Evolutionary conservation across 192 early-diverging fungal genomes (phyloP), one percentile per base, ranked within the genome.

Genomic region (Rhizoclosmatium sp.): DNA sequence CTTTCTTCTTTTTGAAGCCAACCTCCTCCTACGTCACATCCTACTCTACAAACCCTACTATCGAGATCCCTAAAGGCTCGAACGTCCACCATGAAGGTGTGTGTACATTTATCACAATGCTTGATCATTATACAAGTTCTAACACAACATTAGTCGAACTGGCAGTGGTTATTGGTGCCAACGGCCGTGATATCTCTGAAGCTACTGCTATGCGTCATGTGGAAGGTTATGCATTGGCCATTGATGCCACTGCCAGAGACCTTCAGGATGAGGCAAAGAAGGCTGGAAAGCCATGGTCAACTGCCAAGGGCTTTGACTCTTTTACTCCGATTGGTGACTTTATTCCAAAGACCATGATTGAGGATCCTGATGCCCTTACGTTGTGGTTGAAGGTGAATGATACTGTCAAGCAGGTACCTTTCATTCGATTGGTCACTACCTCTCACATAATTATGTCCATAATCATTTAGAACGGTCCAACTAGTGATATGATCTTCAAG

Each of bases 1-100:
- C 97, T 23, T 92, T 97, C 79, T 94, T 96, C 82, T 99, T 99
- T 83, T 87, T 99, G 49, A 99, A 99, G 87, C 96, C 96, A 23
- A 91, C 94, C 1, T 92, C 93, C 49, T 94, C 94, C 40, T 95
- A 92, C 79, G 83, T 95, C 48, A 60, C 82, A 7, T 85, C 88
- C 47, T 47, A 19, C 48, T n/a, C 54, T 42, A 39, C 47, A 3
- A 73, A 40, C 31, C 92, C 92, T 10, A 83, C 78, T 75, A 93
- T 98, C 47, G 95, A 96, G 78, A 88, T 96, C 49, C 97, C 96
- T 2, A 78, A 81, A 23, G 93, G 91, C 9, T 89, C 88, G 73
- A 86, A 88, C 49, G 93, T 97, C 14, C 95, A 97, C 82, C 95
- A 97, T 82, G 96, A 97, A 71, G 76, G 69, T 69, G 23, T 48